Evolutionary conservation across 768 basidiomycete genomes (phyloP).

Genomic region (Podaxis mareebaensis): DNA sequence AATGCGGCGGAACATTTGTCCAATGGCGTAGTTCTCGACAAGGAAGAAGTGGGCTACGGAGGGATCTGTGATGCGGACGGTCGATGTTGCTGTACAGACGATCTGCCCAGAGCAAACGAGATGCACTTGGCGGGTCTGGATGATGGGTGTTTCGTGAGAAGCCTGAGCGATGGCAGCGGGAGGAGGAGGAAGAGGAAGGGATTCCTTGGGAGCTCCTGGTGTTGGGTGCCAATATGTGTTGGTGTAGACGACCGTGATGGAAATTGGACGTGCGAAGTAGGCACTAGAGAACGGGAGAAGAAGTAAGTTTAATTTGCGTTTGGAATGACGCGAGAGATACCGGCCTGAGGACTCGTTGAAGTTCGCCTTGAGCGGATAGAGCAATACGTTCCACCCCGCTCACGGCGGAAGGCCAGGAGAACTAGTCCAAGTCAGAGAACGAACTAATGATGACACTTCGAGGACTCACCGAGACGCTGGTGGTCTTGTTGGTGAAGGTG

Average conservation of each 20-base stretch:
- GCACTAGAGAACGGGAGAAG: not conserved
- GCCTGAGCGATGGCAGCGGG: constrained; percentile 66
- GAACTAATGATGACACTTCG: not conserved
- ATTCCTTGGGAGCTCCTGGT: constrained; percentile 53
- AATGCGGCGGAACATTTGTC: constrained; percentile 64
- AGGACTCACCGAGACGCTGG: constrained; percentile 31
- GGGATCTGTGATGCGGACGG: constrained; percentile 59
- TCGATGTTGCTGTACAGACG: constrained; percentile 66
- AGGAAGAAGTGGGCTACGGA: constrained; percentile 63
- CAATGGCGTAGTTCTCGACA: constrained; percentile 65
- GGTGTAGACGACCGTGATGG: not conserved
- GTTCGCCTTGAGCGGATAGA: constrained; percentile 67
- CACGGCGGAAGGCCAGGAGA: constrained; percentile 50
- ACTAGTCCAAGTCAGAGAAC: constrained; percentile 30
- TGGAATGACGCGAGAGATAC: not conserved
- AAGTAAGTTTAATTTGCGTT: not conserved
- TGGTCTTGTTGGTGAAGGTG: constrained; percentile 46
- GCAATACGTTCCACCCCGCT: constrained; percentile 69
- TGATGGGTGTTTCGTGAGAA: constrained; percentile 39
- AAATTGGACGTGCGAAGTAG: not conserved
- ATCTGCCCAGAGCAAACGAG: constrained; percentile 56
- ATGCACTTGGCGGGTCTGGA: constrained; percentile 65
- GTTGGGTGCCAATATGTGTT: not conserved
- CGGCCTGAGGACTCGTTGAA: constrained; percentile 25
- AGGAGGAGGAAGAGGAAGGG: constrained; percentile 89